Percentiles rank a stretch among this genome's conserved stretches.
These are phyloP conservation scores for Calonectria hongkongensis DNA, from an alignment of 2,329 filamentous ascomycete genomes.

Conservation along the genomic window DNA sequence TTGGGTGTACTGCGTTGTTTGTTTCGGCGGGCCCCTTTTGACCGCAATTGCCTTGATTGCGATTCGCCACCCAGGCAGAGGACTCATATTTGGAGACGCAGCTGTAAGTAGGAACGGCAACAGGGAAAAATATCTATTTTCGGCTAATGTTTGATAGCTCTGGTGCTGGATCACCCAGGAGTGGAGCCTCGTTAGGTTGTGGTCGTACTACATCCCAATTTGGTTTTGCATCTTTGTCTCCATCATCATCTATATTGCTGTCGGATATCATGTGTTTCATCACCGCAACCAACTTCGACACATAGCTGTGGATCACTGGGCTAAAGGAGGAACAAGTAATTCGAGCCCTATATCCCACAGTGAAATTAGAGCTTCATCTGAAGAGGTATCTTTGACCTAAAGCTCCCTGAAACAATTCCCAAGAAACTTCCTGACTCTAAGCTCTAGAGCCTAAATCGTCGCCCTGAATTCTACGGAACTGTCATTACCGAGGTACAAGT, in stretches of 20 bases:
- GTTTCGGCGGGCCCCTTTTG: constrained; percentile 82
- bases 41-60: constrained; percentile 81
- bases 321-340: constrained; percentile 45
- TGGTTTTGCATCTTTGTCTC: constrained; percentile 76
- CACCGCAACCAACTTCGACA: constrained; percentile 74
- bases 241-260: constrained; percentile 72
- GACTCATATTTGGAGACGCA: constrained; percentile 72
- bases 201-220: constrained; percentile 76
- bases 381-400: constrained; percentile 55
- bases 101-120: constrained; percentile 63
- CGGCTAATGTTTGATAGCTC: constrained; percentile 62
- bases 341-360: constrained; percentile 51
- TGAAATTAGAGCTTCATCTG: constrained; percentile 57
- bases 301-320: constrained; percentile 57
- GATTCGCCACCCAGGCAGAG: constrained; percentile 63
- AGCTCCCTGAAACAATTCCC: neutral
- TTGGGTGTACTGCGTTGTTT: constrained; percentile 80
- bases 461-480: constrained; percentile 64
- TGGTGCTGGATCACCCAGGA: constrained; percentile 77
- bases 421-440: constrained; percentile 42
- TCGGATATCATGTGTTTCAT: constrained; percentile 76
- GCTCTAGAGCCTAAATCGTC: constrained; percentile 53
- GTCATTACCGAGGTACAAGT: constrained; percentile 71
- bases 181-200: constrained; percentile 74
- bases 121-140: neutral